phyloP scores from a whole-genome alignment of 768 basidiomycete genomes.

The Leccinum subgranulosum region DNA sequence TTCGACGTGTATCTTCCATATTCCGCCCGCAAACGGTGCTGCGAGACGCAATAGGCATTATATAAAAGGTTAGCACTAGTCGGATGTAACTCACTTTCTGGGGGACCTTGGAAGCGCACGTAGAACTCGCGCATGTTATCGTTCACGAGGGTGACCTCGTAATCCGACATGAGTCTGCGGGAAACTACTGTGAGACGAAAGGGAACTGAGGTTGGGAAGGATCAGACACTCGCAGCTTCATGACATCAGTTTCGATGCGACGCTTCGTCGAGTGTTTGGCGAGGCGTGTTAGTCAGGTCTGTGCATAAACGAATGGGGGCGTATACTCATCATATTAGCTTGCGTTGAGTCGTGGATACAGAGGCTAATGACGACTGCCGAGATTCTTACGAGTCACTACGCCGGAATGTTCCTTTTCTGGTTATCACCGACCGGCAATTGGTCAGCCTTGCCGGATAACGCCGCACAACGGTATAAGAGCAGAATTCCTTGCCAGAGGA shows the following conservation, averaged over 20 bases:
- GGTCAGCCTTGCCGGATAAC: background rate
- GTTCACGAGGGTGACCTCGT: constrained; percentile 95
- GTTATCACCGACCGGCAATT: constrained; percentile 6
- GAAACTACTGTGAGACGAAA: constrained; percentile 9
- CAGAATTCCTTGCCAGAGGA: constrained; percentile 18
- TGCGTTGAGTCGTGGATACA: constrained; percentile 12
- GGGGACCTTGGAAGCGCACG: constrained; percentile 90
- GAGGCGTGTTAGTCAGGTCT: constrained; percentile 27
- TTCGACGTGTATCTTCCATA: constrained; percentile 99
- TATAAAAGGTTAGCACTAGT: background rate
- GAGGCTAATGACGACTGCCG: constrained; percentile 12
- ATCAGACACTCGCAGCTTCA: constrained; percentile 78
- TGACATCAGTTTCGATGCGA: constrained; percentile 97
- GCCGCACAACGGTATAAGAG: background rate
- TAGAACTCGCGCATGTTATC: constrained; percentile 99
- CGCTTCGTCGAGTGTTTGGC: constrained; percentile 76
- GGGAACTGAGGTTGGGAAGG: background rate
- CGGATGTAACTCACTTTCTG: constrained; percentile 69
- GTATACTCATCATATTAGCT: constrained; percentile 59
- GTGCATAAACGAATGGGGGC: constrained; percentile 19
- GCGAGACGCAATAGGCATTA: constrained; percentile 7
- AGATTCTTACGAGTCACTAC: constrained; percentile 6
- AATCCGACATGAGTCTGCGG: constrained; percentile 93
- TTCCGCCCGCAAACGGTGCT: constrained; percentile 97
- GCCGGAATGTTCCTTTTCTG: constrained; percentile 23